Evolutionary conservation across 2,329 filamentous ascomycete species (phyloP).

Genomic region (Apiospora hydei): DNA sequence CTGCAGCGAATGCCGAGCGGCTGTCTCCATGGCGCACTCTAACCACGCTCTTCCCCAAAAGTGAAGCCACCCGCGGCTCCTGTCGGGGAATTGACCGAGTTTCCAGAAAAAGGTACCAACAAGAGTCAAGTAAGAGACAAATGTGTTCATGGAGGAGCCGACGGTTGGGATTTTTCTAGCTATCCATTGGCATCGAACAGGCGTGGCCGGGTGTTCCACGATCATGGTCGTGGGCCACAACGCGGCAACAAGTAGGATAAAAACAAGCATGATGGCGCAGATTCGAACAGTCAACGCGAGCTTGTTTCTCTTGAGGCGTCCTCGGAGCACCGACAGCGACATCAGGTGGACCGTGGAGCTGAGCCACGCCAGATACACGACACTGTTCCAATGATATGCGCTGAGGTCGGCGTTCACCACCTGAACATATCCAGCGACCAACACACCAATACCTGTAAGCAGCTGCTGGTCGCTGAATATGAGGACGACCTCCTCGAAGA

Average conservation of each 20-base stretch:
- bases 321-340: background rate
- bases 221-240: background rate
- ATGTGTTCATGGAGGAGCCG: background rate
- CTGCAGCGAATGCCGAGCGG: background rate
- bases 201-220: background rate
- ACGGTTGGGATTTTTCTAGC: background rate
- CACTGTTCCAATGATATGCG: background rate
- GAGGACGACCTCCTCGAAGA: background rate
- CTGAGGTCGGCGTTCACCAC: background rate
- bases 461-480: background rate
- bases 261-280: background rate
- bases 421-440: background rate
- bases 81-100: background rate
- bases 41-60: background rate
- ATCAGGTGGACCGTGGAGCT: constrained; percentile 1
- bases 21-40: background rate
- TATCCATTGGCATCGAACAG: background rate
- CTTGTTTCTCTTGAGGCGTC: background rate
- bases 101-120: background rate
- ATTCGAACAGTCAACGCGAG: background rate
- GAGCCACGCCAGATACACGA: background rate
- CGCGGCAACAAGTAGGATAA: background rate
- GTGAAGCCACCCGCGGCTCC: background rate
- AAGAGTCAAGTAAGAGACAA: background rate
- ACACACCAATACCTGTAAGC: background rate